These are phyloP conservation scores for Byssoonygena ceratinophila DNA, from an alignment of 2,329 filamentous ascomycete species.

Conservation along the genomic window DNA sequence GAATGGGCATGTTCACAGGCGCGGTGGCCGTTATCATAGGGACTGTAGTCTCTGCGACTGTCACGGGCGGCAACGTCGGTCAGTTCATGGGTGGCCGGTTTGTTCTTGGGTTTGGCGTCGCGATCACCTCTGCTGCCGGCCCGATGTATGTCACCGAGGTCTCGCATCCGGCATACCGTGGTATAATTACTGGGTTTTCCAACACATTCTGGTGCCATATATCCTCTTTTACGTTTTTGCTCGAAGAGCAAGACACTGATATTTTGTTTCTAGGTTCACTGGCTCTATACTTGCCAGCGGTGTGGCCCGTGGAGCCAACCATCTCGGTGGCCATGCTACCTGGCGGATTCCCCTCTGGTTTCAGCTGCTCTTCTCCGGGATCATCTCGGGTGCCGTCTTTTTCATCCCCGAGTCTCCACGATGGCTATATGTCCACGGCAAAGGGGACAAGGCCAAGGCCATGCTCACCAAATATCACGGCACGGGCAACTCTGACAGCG, in stretches of 20 bases:
- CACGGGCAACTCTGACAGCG: slow-evolving; percentile 32
- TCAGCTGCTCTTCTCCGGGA: slow-evolving; percentile 37
- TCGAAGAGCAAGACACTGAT: slow-evolving; percentile 17
- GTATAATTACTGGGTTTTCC: slow-evolving; percentile 50
- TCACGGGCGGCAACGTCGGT: slow-evolving; percentile 31
- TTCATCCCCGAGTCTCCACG: slow-evolving; percentile 53
- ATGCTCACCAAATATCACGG: slow-evolving; percentile 52
- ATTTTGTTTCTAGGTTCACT: slow-evolving; percentile 1
- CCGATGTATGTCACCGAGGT: slow-evolving; percentile 56
- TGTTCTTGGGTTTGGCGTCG: slow-evolving; percentile 48
- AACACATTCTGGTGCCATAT: slow-evolving; percentile 40
- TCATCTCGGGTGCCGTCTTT: slow-evolving; percentile 43
- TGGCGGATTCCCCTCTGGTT: slow-evolving; percentile 52
- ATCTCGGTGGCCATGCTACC: slow-evolving; percentile 34
- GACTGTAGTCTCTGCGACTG: slow-evolving; percentile 42
- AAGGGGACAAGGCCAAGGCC: slow-evolving; percentile 47
- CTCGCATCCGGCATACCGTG: slow-evolving; percentile 52
- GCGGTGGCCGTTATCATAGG: slow-evolving; percentile 44
- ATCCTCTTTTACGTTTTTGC: not conserved
- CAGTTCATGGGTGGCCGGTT: slow-evolving; percentile 50
- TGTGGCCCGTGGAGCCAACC: slow-evolving; percentile 41
- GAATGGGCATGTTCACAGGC: slow-evolving; percentile 48
- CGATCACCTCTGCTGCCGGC: slow-evolving; percentile 49
- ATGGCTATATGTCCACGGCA: slow-evolving; percentile 51
- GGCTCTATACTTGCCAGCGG: slow-evolving; percentile 47